A percentile compares a stretch with the other conserved stretches of the same genome.
These are phyloP conservation scores for Microascus cirrosus DNA, from an alignment of 2,329 filamentous ascomycete species.

Conservation along the genomic window DNA sequence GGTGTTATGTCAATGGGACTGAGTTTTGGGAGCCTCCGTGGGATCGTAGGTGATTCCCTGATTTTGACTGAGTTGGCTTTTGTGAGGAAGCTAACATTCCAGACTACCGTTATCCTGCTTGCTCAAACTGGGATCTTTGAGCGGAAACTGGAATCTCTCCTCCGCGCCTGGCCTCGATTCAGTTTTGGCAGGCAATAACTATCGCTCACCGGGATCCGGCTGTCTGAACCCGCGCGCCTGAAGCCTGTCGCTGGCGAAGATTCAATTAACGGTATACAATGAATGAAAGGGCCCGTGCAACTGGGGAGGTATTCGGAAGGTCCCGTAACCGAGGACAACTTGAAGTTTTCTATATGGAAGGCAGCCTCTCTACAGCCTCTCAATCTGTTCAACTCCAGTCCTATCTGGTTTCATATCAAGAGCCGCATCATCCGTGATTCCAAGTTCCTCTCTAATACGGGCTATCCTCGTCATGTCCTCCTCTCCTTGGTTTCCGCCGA, in stretches of 20 bases:
- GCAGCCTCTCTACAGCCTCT: slow-evolving; percentile 17
- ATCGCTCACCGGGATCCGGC: too few relatives aligned
- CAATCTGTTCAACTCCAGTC: slow-evolving; percentile 21
- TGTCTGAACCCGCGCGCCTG: too few relatives aligned
- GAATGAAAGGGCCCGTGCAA: too few relatives aligned
- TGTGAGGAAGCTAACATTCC: not conserved
- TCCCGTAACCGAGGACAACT: too few relatives aligned
- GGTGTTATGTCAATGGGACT: slow-evolving; percentile 5
- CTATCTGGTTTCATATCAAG: slow-evolving; percentile 29
- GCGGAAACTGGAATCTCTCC: not conserved
- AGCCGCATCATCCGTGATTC: slow-evolving; percentile 1
- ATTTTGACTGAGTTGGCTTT: not conserved
- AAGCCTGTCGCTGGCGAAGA: too few relatives aligned
- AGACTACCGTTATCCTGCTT: not conserved
- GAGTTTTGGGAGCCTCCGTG: slow-evolving; percentile 6
- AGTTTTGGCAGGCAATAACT: too few relatives aligned
- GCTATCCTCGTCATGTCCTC: not conserved
- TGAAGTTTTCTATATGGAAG: too few relatives aligned
- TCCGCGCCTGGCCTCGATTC: too few relatives aligned
- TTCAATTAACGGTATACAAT: too few relatives aligned
- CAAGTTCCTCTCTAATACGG: slow-evolving; percentile 3
- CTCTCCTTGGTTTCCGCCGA: slow-evolving; percentile 17
- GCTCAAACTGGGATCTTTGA: not conserved
- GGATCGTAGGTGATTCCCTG: not conserved
- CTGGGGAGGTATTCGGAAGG: too few relatives aligned